These are phyloP conservation scores for Fraxinus excelsior DNA, from an alignment of 257 asterid genomes.

Conservation along the genomic window DNA sequence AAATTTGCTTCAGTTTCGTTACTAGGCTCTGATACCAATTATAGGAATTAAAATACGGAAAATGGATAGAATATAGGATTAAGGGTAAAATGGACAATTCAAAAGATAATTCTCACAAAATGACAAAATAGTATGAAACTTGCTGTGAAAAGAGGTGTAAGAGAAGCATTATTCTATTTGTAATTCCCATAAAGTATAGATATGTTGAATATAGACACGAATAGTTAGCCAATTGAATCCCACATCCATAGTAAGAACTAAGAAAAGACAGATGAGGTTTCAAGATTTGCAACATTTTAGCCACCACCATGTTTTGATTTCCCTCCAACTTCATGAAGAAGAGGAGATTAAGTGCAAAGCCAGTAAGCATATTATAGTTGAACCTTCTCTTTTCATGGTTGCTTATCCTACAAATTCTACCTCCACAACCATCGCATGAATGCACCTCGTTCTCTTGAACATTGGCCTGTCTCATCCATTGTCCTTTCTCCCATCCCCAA, in stretches of 20 bases:
- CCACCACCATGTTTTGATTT: conserved; percentile 35
- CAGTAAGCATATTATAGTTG: conserved; percentile 19
- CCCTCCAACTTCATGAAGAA: conserved; percentile 26
- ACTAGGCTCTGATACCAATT: no score
- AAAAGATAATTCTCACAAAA: no score
- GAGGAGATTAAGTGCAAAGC: conserved; percentile 33
- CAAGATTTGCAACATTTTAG: conserved; percentile 37
- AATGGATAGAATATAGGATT: no score
- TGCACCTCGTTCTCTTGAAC: conserved; percentile 40
- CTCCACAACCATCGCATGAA: conserved; percentile 35
- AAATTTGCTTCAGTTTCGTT: no score
- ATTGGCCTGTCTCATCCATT: conserved; percentile 36
- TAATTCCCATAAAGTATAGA: no score
- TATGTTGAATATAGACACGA: no score
- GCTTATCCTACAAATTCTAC: conserved; percentile 38
- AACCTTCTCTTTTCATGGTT: conserved; percentile 31
- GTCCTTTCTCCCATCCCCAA: conserved; percentile 41
- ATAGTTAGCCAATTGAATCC: background rate
- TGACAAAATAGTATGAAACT: no score
- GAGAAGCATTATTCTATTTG: no score
- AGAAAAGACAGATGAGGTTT: conserved; percentile 5
- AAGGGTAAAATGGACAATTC: no score
- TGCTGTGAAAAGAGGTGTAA: no score
- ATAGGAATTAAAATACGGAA: no score
- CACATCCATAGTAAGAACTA: background rate